A percentile compares a stretch with the other conserved stretches of the same genome.
Evolutionary conservation across 176 grass and related monocot species (phyloP).

Genomic region (Ensete glaucum): DNA sequence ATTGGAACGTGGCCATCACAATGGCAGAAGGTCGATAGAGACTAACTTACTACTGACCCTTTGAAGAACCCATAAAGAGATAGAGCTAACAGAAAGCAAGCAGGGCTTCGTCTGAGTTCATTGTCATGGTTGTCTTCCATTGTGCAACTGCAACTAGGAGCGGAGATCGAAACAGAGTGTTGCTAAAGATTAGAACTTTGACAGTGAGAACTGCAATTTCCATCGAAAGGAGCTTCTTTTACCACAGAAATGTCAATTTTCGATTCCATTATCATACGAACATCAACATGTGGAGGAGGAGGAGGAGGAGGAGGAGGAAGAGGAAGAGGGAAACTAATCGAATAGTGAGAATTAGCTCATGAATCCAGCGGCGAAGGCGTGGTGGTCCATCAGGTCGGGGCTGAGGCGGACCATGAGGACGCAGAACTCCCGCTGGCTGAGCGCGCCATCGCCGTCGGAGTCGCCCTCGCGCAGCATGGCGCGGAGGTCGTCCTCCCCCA

Average conservation of each 20-base stretch:
- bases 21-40: neutral
- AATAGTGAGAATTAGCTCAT: no score
- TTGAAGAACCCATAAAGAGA: no score
- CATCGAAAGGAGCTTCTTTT: neutral
- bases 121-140: no score
- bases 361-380: no score
- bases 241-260: neutral
- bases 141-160: no score
- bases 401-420: conserved; percentile 39
- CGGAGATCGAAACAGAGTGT: no score
- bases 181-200: neutral
- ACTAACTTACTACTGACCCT: no score
- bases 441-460: conserved; percentile 29
- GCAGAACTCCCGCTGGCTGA: conserved; percentile 32
- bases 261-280: neutral
- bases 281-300: neutral
- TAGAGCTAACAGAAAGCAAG: no score
- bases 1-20: neutral
- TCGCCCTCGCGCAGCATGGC: conserved; percentile 34
- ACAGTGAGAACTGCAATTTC: neutral
- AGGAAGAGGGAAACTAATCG: neutral
- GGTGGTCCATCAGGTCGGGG: conserved; percentile 18
- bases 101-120: no score
- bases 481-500: conserved; percentile 30
- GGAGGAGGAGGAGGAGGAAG: neutral